phyloP scores from a whole-genome alignment of 176 grass and related monocot genomes.

The Juncus inflexus region DNA sequence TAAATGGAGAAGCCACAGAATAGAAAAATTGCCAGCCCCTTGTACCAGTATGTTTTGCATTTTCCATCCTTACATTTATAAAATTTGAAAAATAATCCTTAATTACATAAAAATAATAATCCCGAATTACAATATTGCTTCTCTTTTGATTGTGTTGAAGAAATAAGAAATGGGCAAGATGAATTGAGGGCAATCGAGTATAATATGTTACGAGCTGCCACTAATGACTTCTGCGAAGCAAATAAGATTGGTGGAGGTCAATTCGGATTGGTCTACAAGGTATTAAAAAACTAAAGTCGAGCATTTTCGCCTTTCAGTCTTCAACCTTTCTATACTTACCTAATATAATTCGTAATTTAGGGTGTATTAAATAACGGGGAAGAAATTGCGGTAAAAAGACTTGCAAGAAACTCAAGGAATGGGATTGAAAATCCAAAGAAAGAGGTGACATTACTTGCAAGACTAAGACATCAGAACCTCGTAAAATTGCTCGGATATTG shows the following conservation, averaged over 20 bases:
- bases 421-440: constrained; percentile 22
- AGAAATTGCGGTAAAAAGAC: constrained; percentile 22
- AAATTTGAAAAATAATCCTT: no score
- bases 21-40: background rate
- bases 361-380: constrained; percentile 13
- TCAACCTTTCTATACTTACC: no score
- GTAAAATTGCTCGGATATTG: constrained; percentile 26
- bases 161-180: constrained; percentile 1
- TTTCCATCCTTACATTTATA: background rate
- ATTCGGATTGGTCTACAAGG: constrained; percentile 27
- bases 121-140: no score
- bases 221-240: constrained; percentile 9
- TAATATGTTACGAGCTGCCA: constrained; percentile 10
- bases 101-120: no score
- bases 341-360: constrained; percentile 3
- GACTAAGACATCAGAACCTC: constrained; percentile 23
- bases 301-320: no score
- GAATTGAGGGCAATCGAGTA: constrained; percentile 7
- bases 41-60: constrained; percentile 15
- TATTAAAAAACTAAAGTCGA: background rate
- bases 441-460: constrained; percentile 17
- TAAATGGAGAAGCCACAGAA: constrained; percentile 11
- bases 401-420: constrained; percentile 26
- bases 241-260: constrained; percentile 23
- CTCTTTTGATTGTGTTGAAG: background rate